A percentile compares a stretch with the other conserved stretches of the same genome.
phyloP scores from a whole-genome alignment of 495 filamentous ascomycete species.

The Talaromyces proteolyticus region DNA sequence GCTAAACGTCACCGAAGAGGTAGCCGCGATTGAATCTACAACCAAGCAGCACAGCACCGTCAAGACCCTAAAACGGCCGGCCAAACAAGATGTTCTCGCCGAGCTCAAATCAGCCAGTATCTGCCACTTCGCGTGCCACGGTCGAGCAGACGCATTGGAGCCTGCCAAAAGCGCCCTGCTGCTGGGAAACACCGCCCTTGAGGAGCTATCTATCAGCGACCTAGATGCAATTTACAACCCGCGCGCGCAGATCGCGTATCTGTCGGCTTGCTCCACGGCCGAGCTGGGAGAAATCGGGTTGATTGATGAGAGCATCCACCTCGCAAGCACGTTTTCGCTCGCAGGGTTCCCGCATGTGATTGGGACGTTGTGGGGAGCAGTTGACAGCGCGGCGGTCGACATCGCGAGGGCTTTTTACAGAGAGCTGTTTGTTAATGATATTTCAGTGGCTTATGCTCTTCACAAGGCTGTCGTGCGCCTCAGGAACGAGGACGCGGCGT shows the following conservation, averaged over 20 bases:
- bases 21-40: neutral
- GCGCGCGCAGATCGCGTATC: slow-evolving; percentile 9
- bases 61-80: neutral
- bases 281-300: slow-evolving; percentile 3
- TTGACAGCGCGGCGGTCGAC: slow-evolving; percentile 5
- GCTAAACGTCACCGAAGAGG: neutral
- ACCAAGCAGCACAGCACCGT: neutral
- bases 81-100: neutral
- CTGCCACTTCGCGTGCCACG: slow-evolving; percentile 12
- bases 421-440: neutral
- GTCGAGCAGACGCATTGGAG: slow-evolving; percentile 3
- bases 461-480: neutral
- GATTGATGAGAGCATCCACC: slow-evolving; percentile 9
- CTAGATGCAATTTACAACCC: neutral
- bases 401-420: slow-evolving; percentile 8
- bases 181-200: neutral
- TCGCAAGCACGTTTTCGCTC: slow-evolving; percentile 10
- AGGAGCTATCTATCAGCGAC: slow-evolving; percentile 2
- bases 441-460: neutral
- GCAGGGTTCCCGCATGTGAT: slow-evolving; percentile 11
- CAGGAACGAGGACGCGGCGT: neutral
- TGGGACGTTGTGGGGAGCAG: slow-evolving; percentile 10
- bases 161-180: slow-evolving; percentile 4
- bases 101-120: slow-evolving; percentile 2
- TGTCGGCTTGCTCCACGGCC: slow-evolving; percentile 13